Conservation (phyloP, 768 basidiomycete species). For the Xerocomus spinulosus region DNA sequence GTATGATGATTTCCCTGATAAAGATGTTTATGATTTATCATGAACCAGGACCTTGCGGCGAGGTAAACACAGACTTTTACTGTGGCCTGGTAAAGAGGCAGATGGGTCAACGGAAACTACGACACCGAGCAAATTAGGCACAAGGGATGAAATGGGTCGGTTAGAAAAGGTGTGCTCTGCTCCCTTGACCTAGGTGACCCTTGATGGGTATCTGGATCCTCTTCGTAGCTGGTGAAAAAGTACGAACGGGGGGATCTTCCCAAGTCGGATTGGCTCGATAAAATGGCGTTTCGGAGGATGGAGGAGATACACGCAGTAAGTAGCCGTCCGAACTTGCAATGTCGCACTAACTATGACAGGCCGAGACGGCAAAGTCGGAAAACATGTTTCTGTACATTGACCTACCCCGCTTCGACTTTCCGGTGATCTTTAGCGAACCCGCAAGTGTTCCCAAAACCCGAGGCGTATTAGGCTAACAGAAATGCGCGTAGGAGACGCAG, state of each 20-base stretch:
- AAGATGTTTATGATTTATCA: neutral
- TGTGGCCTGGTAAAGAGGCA: slow-evolving; percentile 83
- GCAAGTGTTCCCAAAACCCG: slow-evolving; percentile 38
- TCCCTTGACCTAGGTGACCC: neutral
- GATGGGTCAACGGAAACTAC: slow-evolving; percentile 77
- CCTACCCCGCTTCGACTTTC: slow-evolving; percentile 94
- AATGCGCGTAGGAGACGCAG: slow-evolving; percentile 36
- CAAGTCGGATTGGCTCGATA: slow-evolving; percentile 95
- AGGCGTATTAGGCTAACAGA: neutral
- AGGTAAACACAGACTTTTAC: slow-evolving; percentile 82
- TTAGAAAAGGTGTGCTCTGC: slow-evolving; percentile 69
- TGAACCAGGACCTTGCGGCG: slow-evolving; percentile 71
- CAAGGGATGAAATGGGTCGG: slow-evolving; percentile 90
- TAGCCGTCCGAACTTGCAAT: neutral
- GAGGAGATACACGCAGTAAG: slow-evolving; percentile 89
- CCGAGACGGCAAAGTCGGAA: slow-evolving; percentile 86
- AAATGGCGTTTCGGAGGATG: slow-evolving; percentile 89
- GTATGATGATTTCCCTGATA: slow-evolving; percentile 34
- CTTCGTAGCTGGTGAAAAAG: slow-evolving; percentile 78
- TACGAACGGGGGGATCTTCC: slow-evolving; percentile 91
- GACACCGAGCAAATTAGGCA: slow-evolving; percentile 83
- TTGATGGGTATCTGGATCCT: neutral
- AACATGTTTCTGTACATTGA: slow-evolving; percentile 96
- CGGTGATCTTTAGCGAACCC: slow-evolving; percentile 90
- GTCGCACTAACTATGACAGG: slow-evolving; percentile 39